Evolutionary conservation across 768 basidiomycete genomes (phyloP), one percentile per base, ranked within the genome.

Genomic region (Chalciporus piperatus): DNA sequence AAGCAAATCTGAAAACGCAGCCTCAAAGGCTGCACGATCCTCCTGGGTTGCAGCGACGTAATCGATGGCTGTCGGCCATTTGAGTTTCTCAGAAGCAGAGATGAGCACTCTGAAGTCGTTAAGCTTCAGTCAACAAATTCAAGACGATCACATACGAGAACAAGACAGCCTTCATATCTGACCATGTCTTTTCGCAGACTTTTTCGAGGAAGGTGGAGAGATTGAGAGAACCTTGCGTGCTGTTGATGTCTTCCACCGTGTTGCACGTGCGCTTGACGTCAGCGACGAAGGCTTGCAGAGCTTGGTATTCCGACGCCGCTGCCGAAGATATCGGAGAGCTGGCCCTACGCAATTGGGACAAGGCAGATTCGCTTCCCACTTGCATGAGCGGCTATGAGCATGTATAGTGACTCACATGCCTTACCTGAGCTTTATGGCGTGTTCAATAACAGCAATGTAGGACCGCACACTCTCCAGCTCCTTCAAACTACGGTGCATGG

Each of bases 61-160:
- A 58, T 91, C 79, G 0, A 93, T 78, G 16, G 79, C 74, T 57
- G 77, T 75, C 2, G 96, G 96, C 96, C 96, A 98, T n/a, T 83
- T 78, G 22, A 98, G 68, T 41, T 74, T 76, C 67, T 95, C 93
- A 1, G 89, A 77, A 13, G 81, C 77, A 23, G 72, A 68, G 19
- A 84, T 70, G 20, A 98, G 73, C 5, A 75, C 67, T 17, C 94
- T 96, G 47, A 8, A 25, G 42, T 11, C 45, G 35, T 38, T n/a
- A 38, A 53, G 12, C 37, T 7, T 35, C 23, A 30, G 22, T 41
- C 25, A 20, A 44, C n/a, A 16, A 23, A 17, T 45, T 6, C 33
- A 50, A 35, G 11, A 52, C 3, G 13, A 42, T 22, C 22, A 76
- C 82, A 56, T 61, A 92, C 92, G 72, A 68, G 11, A 80, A 82